Evolutionary conservation across 2,329 filamentous ascomycete genomes (phyloP).

Genomic region (Colletotrichum tanaceti): DNA sequence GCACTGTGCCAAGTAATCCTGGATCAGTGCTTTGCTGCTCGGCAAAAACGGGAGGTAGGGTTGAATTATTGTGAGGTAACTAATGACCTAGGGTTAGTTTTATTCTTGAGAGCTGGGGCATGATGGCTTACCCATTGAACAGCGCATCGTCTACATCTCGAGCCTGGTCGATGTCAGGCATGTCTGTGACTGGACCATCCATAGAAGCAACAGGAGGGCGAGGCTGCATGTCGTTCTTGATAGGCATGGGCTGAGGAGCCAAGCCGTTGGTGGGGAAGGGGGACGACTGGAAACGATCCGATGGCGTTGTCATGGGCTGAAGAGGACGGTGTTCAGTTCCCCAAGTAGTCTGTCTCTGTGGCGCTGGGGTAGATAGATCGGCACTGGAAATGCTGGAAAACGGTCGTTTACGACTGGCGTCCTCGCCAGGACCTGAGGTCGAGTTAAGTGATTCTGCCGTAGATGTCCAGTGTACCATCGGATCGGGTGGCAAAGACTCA

Average conservation of each 20-base stretch:
- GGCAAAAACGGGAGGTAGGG: conserved; percentile 75
- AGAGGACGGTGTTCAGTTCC: conserved; percentile 60
- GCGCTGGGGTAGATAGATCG: conserved; percentile 50
- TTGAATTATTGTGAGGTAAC: conserved; percentile 74
- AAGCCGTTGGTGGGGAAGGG: conserved; percentile 56
- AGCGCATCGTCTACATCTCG: conserved; percentile 58
- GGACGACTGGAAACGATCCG: conserved; percentile 45
- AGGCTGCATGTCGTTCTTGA: conserved; percentile 53
- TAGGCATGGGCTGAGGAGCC: conserved; percentile 58
- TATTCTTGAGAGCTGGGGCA: neutral
- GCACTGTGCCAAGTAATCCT: conserved; percentile 66
- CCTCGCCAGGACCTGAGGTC: conserved; percentile 39
- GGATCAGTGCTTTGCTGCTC: conserved; percentile 65
- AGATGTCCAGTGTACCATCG: conserved; percentile 3
- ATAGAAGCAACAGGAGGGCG: conserved; percentile 51
- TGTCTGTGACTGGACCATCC: conserved; percentile 52
- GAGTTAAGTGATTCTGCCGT: conserved; percentile 10
- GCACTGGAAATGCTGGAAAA: conserved; percentile 52
- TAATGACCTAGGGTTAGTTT: conserved; percentile 45
- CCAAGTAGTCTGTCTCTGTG: conserved; percentile 59
- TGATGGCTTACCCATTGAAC: conserved; percentile 57
- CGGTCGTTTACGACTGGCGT: conserved; percentile 48
- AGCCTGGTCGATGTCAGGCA: conserved; percentile 49
- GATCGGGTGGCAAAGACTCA: conserved; percentile 20
- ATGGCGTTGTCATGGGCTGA: conserved; percentile 54